Evolutionary conservation across 2,329 filamentous ascomycete species (phyloP).

Genomic region (Apiospora malaysiana): DNA sequence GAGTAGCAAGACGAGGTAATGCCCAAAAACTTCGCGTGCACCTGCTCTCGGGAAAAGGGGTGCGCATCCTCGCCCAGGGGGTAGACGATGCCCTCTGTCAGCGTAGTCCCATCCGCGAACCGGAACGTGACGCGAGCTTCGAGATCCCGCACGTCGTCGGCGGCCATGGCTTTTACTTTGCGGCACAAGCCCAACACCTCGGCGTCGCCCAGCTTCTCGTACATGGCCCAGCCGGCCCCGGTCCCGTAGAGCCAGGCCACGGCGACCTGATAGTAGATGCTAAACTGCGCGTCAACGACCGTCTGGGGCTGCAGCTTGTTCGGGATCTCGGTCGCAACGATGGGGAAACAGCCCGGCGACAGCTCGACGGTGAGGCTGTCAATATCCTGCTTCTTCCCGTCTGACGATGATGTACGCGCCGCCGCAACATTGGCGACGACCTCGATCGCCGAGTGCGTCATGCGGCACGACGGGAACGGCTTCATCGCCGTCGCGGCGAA

Average conservation of each 20-base stretch:
- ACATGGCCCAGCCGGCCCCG: slow-evolving; percentile 34
- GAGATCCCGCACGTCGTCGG: slow-evolving; percentile 28
- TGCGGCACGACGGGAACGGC: slow-evolving; percentile 35
- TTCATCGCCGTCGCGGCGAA: slow-evolving; percentile 35
- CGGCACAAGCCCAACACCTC: slow-evolving; percentile 31
- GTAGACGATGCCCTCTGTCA: slow-evolving; percentile 27
- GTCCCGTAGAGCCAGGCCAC: slow-evolving; percentile 34
- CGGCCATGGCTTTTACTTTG: slow-evolving; percentile 28
- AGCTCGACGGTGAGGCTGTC: slow-evolving; percentile 31
- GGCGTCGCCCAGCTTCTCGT: slow-evolving; percentile 32
- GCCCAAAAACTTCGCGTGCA: slow-evolving; percentile 34
- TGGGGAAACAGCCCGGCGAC: slow-evolving; percentile 30
- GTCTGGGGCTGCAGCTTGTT: slow-evolving; percentile 36
- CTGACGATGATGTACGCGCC: background rate
- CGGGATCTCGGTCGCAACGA: slow-evolving; percentile 31
- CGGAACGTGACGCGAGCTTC: slow-evolving; percentile 27
- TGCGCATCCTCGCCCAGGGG: slow-evolving; percentile 34
- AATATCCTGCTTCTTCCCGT: slow-evolving; percentile 23
- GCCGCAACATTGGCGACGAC: slow-evolving; percentile 30
- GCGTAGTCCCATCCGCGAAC: slow-evolving; percentile 27
- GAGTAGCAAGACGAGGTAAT: slow-evolving; percentile 30
- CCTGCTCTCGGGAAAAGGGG: slow-evolving; percentile 30
- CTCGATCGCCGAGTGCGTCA: slow-evolving; percentile 38
- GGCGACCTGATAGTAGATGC: slow-evolving; percentile 38
- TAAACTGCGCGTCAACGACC: slow-evolving; percentile 38